Evolutionary conservation across 495 filamentous ascomycete genomes (phyloP), one percentile per base, ranked within the genome.

Genomic region (Viridothelium virens): DNA sequence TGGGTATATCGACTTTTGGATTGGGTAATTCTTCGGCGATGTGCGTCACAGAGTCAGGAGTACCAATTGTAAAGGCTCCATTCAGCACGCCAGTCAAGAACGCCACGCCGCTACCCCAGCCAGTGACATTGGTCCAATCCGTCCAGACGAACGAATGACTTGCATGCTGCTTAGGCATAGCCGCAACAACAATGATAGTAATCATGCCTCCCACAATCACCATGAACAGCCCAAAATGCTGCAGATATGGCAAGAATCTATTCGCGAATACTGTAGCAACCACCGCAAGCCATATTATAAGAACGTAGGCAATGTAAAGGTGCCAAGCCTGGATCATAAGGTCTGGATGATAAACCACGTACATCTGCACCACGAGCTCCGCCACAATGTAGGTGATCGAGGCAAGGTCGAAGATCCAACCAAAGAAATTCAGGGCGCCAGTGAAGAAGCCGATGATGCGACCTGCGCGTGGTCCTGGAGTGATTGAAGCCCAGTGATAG

Each of bases 51-150:
- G 83, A 74, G 70, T 76, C 75, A 25, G 90, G 90, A 0, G 91
- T 91, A 12, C 91, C 91, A 41, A 96, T 86, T 18, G 88, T 85
- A 73, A 89, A 96, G 10, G 91, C 90, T 25, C 90, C 91, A 70
- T 96, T 95, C 33, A 96, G 81, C 72, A 94, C 89, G 1, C 91
- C 91, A 2, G 86, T 77, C 14, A 92, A 76, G 69, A 96, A 96
- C 12, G 87, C 90, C 18, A 96, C 84, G 4, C 89, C 91, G 64
- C 85, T 78, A 62, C 79, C 78, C 78, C 87, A 93, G 0, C 87
- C 87, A 4, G 87, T 89, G n/a, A 78, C 68, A 64, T 90, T 90
- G 14, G 81, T 82, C 62, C 84, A 89, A 12, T 83, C 73, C 6
- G 69, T 74, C 87, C 87, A 91, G 12, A 91, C 86, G 38, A 83